Base-by-base conservation (phyloP, 768 basidiomycete species). In the Agrocybe praecox region DNA sequence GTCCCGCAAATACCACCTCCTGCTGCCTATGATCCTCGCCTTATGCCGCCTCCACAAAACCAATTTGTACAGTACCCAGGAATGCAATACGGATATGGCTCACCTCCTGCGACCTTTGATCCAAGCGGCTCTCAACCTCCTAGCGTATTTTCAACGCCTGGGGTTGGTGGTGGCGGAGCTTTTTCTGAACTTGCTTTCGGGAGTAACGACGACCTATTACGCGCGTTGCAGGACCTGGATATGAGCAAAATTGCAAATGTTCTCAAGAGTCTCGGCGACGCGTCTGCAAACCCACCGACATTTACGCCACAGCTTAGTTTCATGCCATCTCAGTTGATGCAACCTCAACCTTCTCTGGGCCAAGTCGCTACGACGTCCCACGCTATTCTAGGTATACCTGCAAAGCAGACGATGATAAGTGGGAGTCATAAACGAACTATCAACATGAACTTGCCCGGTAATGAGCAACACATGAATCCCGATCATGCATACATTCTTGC, bases 141-240 rank as follows among this genome's bases (percentile, higher is more conserved):
- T 11, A 62, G 44, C 49, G 42, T 49, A 9, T 65, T 59, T 47
- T 50, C 57, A 19, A 54, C 59, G 43, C 63, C 66, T 23, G 61
- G 52, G 19, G 58, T 57, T 14, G 49, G 52, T 23, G 62, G 55
- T 22, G 61, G 55, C 40, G 57, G 55, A 60, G 49, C 67, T 60
- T 59, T 72, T 67, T 69, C 75, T 42, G 77, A 81, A 52, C 65
- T 79, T 15, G 64, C 75, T 17, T 76, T 76, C 53, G 77, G 78
- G 12, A 87, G 87, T 22, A 89, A 84, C 63, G 90, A 92, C 47
- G 88, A 90, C 57, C 81, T 92, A 45, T 72, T 92, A 44, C 88
- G 86, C 32, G 85, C 84, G 11, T 70, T 92, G 48, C 89, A 92
- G 67, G 84, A 86, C 47, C 74, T 92, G 58, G 90, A 92, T 62